These are phyloP conservation scores for Cucurbita ficifolia DNA, from an alignment of 306 rosid genomes.

Conservation along the genomic window DNA sequence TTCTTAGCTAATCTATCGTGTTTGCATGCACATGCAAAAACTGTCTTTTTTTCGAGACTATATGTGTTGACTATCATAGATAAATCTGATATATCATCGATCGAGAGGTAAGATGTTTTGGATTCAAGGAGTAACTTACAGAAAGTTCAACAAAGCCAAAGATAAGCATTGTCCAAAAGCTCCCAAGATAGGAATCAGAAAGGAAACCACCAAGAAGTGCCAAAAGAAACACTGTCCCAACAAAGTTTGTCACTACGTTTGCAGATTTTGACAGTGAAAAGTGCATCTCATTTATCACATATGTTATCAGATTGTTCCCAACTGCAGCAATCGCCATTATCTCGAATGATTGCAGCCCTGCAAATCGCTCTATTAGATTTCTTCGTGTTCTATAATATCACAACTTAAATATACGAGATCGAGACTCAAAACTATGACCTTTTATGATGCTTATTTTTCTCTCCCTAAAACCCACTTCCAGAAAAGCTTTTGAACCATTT, in stretches of 20 bases:
- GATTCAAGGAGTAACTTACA: constrained; percentile 17
- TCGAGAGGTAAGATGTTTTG: too few relatives aligned
- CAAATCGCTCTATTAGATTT: neutral
- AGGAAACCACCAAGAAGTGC: constrained; percentile 92
- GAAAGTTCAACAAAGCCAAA: constrained; percentile 85
- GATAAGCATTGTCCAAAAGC: constrained; percentile 93
- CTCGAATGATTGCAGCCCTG: constrained; percentile 89
- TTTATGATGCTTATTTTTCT: too few relatives aligned
- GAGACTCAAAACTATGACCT: too few relatives aligned
- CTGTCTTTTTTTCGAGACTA: neutral
- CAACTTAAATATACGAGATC: neutral
- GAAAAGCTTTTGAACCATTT: too few relatives aligned
- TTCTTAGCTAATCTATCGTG: neutral
- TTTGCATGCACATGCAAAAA: neutral
- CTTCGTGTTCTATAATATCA: neutral
- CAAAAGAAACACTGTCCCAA: constrained; percentile 78
- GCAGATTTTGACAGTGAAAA: constrained; percentile 74
- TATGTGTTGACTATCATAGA: neutral
- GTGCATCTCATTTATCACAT: constrained; percentile 81
- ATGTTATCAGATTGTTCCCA: constrained; percentile 97
- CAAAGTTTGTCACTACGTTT: constrained; percentile 83
- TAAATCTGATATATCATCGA: too few relatives aligned
- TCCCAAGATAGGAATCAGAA: constrained; percentile 87
- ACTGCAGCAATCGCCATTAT: constrained; percentile 98
- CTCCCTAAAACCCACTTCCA: too few relatives aligned